These are phyloP conservation scores for Umbelopsis sp. DNA, from an alignment of 192 early-diverging fungal species.

Conservation along the genomic window DNA sequence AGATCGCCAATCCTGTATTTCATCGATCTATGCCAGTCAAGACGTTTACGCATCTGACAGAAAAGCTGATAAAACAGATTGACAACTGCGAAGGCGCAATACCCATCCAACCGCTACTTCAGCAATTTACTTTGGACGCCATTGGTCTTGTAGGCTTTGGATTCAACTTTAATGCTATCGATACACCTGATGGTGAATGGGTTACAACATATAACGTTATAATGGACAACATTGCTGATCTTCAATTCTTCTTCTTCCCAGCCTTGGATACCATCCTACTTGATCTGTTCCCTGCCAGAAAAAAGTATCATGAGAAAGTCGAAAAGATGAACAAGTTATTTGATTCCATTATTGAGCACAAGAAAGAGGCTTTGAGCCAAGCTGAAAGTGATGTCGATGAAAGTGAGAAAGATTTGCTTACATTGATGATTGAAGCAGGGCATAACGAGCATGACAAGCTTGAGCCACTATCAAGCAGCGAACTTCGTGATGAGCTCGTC, in stretches of 20 bases:
- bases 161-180: conserved; percentile 33
- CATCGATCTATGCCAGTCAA: conserved; percentile 33
- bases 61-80: conserved; percentile 25
- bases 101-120: conserved; percentile 21
- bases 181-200: conserved; percentile 27
- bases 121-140: conserved; percentile 31
- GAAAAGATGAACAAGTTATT: conserved; percentile 25
- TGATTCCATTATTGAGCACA: conserved; percentile 25
- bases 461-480: conserved; percentile 15
- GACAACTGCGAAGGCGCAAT: background rate
- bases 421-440: conserved; percentile 41
- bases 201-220: conserved; percentile 25
- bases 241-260: conserved; percentile 28
- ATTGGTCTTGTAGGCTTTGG: conserved; percentile 42
- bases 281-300: conserved; percentile 25
- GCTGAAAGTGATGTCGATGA: background rate
- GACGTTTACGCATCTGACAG: conserved; percentile 25
- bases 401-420: conserved; percentile 34
- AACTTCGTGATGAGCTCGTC: conserved; percentile 22
- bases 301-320: conserved; percentile 18
- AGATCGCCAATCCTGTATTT: conserved; percentile 36
- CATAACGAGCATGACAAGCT: background rate
- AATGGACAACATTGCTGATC: conserved; percentile 12
- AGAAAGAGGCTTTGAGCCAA: background rate
- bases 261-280: conserved; percentile 22